These are phyloP conservation scores for Neurospora sp. DNA, from an alignment of 2,329 filamentous ascomycete species.

Conservation along the genomic window DNA sequence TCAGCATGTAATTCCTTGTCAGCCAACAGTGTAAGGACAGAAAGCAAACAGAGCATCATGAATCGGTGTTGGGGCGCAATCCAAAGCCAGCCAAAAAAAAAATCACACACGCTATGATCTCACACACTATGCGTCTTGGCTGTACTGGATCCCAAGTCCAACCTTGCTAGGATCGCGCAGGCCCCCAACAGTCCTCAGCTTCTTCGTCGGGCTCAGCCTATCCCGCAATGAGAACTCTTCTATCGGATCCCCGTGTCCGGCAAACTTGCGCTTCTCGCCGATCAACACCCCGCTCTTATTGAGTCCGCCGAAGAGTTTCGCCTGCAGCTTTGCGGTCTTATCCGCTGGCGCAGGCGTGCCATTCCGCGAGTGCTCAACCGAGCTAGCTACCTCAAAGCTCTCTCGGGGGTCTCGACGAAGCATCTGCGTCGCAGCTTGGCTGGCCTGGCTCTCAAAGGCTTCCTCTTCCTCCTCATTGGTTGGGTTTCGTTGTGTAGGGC, in stretches of 20 bases:
- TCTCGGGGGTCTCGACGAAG: conserved; percentile 49
- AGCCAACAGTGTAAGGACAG: not conserved
- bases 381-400: conserved; percentile 40
- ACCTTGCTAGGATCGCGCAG: conserved; percentile 29
- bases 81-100: not conserved
- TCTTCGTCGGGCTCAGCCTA: conserved; percentile 41
- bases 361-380: conserved; percentile 32
- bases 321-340: conserved; percentile 37
- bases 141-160: conserved; percentile 44
- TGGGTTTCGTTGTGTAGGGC: not conserved
- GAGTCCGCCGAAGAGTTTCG: conserved; percentile 38
- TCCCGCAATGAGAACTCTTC: conserved; percentile 23
- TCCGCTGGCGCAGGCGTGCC: conserved; percentile 34
- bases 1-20: not conserved
- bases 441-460: conserved; percentile 64
- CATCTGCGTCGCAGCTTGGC: conserved; percentile 66
- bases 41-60: not conserved
- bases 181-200: conserved; percentile 32
- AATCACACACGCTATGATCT: not conserved
- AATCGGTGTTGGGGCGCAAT: not conserved
- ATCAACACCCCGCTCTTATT: conserved; percentile 26
- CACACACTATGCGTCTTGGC: conserved; percentile 14
- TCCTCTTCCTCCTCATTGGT: conserved; percentile 43
- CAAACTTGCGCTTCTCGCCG: conserved; percentile 42
- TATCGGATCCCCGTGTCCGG: conserved; percentile 19